Conservation (phyloP, 805 yeast species). For the Metschnikowia noctiluminum region DNA sequence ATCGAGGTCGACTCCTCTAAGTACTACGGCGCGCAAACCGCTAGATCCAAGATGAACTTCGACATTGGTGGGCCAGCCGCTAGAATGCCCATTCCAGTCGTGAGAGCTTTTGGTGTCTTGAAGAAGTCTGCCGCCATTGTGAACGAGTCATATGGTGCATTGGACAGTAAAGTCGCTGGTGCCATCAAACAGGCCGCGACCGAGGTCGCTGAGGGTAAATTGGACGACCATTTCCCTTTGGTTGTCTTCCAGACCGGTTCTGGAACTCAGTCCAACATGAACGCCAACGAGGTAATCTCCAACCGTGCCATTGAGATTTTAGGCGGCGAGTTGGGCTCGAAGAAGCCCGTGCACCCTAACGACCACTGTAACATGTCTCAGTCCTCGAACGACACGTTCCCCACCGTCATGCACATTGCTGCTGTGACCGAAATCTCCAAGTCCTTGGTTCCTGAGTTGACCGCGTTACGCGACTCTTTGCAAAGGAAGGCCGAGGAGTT, state of each 20-base stretch:
- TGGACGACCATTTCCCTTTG: conserved; percentile 92
- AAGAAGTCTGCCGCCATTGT: conserved; percentile 94
- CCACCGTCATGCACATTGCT: conserved; percentile 99
- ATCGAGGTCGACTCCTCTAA: conserved; percentile 81
- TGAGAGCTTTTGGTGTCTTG: conserved; percentile 87
- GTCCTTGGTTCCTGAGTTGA: conserved; percentile 76
- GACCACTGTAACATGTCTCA: conserved; percentile 98
- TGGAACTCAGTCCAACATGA: conserved; percentile 98
- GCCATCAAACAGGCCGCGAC: conserved; percentile 94
- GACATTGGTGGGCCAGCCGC: conserved; percentile 93
- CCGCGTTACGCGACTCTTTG: conserved; percentile 73
- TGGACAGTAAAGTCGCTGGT: conserved; percentile 77
- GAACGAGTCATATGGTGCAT: conserved; percentile 71
- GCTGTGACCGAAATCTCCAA: conserved; percentile 85
- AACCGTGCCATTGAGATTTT: conserved; percentile 96
- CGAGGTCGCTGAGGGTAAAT: conserved; percentile 89
- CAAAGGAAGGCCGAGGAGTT: conserved; percentile 79
- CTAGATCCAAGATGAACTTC: conserved; percentile 88
- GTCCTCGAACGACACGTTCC: conserved; percentile 98
- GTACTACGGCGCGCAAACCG: conserved; percentile 99
- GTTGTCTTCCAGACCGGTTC: conserved; percentile 99
- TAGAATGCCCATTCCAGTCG: conserved; percentile 85
- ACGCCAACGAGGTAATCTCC: conserved; percentile 97
- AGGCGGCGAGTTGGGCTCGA: conserved; percentile 90
- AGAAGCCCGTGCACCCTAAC: conserved; percentile 94